Base-by-base conservation (phyloP, 1,284 basidiomycete genomes). In the Spongispora temasekensis region DNA sequence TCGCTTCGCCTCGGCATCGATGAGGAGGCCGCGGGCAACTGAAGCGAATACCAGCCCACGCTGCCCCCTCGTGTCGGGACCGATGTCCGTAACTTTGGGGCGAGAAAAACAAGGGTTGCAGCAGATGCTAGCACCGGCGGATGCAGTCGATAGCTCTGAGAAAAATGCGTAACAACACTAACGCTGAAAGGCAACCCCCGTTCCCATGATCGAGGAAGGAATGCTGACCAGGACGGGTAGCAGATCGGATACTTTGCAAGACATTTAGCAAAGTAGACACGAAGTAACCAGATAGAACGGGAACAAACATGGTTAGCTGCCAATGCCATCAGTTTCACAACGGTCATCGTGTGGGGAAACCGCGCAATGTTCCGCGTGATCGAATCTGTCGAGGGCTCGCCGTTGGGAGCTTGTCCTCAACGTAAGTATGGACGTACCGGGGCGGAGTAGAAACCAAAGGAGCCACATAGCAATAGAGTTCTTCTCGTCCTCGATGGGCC, bases 401-500 rank as follows among this genome's bases (percentile, higher is more conserved):
- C 55, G 50, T 46, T 51, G 56, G 48, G 44, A 42, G 31, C 34
- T 53, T 25, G 42, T 10, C 52, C 55, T 7, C 31, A 37, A 35
- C 10, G 19, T 3, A 53, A 31, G 32, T 4, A 53, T n/a, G 23
- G 21, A 77, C 85, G 68, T 62, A 88, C 89, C 82, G 60, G 84
- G 81, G 31, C 77, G 78, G 31, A 90, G 70, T 51, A 90, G 74
- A 63, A 89, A 83, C 89, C 89, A 91, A 63, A 88, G 79, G n/a
- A 90, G 67, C 89, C 88, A 91, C 78, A 91, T 84, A 2, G 83
- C 87, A 50, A 91, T 74, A 4, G 85, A 76, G 59, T 81, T 84
- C 30, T 78, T 73, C 57, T 78, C 76, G 60, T 77, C 79, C 62
- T 87, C 83, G 23, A 75, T 67, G 0, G 88, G 88, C 89, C 89